phyloP scores from a whole-genome alignment of 1,284 basidiomycete species.

The Irpex lacteus region DNA sequence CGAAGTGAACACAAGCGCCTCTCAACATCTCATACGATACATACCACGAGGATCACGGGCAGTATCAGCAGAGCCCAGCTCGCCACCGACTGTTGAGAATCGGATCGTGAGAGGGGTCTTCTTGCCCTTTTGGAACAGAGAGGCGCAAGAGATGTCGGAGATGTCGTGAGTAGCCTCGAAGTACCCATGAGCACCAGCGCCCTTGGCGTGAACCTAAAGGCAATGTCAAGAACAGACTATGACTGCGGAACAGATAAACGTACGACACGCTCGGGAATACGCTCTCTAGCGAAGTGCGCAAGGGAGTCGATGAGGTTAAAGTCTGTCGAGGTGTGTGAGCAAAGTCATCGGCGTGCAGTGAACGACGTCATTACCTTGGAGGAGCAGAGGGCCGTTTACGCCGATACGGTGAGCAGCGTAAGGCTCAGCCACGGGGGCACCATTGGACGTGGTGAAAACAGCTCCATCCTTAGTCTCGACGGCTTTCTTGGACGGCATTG shows the following conservation, averaged over 20 bases:
- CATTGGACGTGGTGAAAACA: constrained; percentile 83
- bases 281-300: constrained; percentile 90
- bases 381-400: constrained; percentile 73
- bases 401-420: constrained; percentile 81
- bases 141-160: constrained; percentile 75
- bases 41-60: constrained; percentile 84
- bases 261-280: constrained; percentile 93
- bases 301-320: constrained; percentile 89
- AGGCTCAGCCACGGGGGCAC: constrained; percentile 69
- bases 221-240: constrained; percentile 7
- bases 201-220: constrained; percentile 73
- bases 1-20: neutral
- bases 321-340: constrained; percentile 42
- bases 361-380: constrained; percentile 59
- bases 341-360: constrained; percentile 1
- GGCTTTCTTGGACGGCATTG: constrained; percentile 68
- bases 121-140: constrained; percentile 72
- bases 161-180: constrained; percentile 86
- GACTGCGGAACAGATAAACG: constrained; percentile 25
- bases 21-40: neutral
- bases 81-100: constrained; percentile 89
- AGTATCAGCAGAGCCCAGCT: constrained; percentile 85
- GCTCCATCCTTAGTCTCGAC: constrained; percentile 53
- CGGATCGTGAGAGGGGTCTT: constrained; percentile 73
- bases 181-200: constrained; percentile 89